These are phyloP conservation scores for Tulasnella calospora DNA, from an alignment of 768 basidiomycete genomes.

Conservation along the genomic window DNA sequence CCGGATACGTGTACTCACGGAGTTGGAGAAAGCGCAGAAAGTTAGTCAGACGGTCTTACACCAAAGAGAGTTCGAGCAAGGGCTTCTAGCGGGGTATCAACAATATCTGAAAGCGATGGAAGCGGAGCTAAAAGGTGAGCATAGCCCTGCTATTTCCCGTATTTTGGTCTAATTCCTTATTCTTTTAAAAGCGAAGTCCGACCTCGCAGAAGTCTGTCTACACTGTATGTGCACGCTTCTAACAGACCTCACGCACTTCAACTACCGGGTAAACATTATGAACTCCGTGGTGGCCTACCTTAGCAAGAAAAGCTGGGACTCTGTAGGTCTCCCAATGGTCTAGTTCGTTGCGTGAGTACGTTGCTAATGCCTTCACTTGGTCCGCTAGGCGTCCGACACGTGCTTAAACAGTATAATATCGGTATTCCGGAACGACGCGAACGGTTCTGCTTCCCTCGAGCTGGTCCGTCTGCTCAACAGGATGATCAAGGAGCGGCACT, in stretches of 20 bases:
- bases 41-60: slow-evolving; percentile 88
- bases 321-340: slow-evolving; percentile 48
- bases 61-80: slow-evolving; percentile 93
- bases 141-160: background rate
- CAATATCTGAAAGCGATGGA: slow-evolving; percentile 81
- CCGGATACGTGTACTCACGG: slow-evolving; percentile 85
- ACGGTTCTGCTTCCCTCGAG: slow-evolving; percentile 78
- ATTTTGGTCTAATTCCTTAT: slow-evolving; percentile 32
- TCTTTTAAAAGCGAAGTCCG: slow-evolving; percentile 52
- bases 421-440: slow-evolving; percentile 77
- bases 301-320: slow-evolving; percentile 84
- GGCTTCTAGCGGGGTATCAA: slow-evolving; percentile 83
- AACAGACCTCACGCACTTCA: slow-evolving; percentile 86
- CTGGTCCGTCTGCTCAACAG: slow-evolving; percentile 84
- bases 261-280: slow-evolving; percentile 91
- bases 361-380: slow-evolving; percentile 22
- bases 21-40: slow-evolving; percentile 86
- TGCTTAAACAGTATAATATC: slow-evolving; percentile 76
- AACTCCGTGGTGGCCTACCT: slow-evolving; percentile 74
- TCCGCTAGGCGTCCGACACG: slow-evolving; percentile 67
- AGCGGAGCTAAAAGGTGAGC: slow-evolving; percentile 75
- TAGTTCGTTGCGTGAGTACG: background rate
- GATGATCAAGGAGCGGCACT: slow-evolving; percentile 92
- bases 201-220: slow-evolving; percentile 63
- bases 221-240: slow-evolving; percentile 85